Evolutionary conservation across 140 eudicot species (phyloP).

Genomic region (Erigeron philadelphicus): DNA sequence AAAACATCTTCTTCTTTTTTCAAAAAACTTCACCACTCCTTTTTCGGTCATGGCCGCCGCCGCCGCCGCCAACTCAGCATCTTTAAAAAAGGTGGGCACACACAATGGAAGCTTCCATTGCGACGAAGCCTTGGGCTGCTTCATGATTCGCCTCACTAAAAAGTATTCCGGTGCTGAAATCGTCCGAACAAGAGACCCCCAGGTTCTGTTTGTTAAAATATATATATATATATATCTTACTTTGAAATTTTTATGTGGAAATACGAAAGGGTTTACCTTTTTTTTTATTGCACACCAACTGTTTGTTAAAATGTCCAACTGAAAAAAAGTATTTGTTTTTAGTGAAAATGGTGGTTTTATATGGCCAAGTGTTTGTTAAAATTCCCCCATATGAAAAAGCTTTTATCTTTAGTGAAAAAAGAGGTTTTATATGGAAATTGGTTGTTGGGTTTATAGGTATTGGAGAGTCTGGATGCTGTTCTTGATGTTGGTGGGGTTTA

Average conservation of each 20-base stretch:
- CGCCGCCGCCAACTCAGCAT: constrained; percentile 31
- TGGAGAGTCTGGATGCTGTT: constrained; percentile 88
- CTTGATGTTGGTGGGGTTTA: constrained; percentile 98
- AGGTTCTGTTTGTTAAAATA: too few relatives aligned
- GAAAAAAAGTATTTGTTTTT: not conserved
- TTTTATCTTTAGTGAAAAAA: not conserved
- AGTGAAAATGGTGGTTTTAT: not conserved
- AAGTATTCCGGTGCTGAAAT: constrained; percentile 64
- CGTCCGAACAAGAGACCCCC: constrained; percentile 74
- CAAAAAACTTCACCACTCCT: constrained; percentile 10
- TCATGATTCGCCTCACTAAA: constrained; percentile 83
- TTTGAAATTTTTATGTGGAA: too few relatives aligned
- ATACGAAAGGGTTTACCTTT: too few relatives aligned
- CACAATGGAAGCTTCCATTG: constrained; percentile 99
- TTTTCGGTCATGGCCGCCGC: constrained; percentile 52
- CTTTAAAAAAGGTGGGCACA: constrained; percentile 71
- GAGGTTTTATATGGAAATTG: constrained; percentile 2
- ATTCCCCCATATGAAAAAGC: not conserved
- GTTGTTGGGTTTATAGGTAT: constrained; percentile 41
- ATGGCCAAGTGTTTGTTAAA: not conserved
- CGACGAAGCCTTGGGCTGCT: constrained; percentile 98
- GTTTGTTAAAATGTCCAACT: constrained; percentile 28
- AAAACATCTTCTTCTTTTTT: constrained; percentile 12
- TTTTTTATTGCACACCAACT: constrained; percentile 9
- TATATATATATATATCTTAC: too few relatives aligned